A percentile compares a stretch with the other conserved stretches of the same genome.
phyloP scores from a whole-genome alignment of 2,329 filamentous ascomycete species.

The Cytospora paraplurivora region DNA sequence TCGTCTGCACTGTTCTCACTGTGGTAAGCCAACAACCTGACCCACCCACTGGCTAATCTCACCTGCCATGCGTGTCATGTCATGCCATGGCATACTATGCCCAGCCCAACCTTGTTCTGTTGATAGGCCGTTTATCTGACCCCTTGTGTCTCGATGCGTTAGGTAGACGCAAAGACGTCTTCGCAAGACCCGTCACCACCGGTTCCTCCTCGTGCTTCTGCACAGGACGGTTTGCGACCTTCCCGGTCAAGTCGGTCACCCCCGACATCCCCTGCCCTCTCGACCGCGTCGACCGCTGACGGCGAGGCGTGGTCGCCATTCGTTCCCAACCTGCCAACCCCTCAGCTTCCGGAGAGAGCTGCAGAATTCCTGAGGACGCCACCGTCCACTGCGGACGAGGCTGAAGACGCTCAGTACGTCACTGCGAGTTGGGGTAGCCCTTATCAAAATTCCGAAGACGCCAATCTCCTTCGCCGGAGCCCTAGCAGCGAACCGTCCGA shows the following conservation, averaged over 20 bases:
- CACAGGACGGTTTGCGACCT: constrained; percentile 58
- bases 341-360: constrained; percentile 59
- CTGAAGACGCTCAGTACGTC: constrained; percentile 50
- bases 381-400: constrained; percentile 38
- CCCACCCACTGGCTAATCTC: constrained; percentile 10
- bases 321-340: constrained; percentile 60
- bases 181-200: constrained; percentile 50
- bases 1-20: constrained; percentile 66
- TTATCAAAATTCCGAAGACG: constrained; percentile 68
- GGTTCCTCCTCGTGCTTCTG: constrained; percentile 60
- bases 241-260: constrained; percentile 41
- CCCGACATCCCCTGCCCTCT: constrained; percentile 61
- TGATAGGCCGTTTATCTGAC: constrained; percentile 16
- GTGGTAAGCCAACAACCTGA: constrained; percentile 45
- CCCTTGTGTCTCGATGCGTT: constrained; percentile 26
- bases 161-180: constrained; percentile 58
- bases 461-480: constrained; percentile 52
- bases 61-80: not conserved
- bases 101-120: constrained; percentile 2
- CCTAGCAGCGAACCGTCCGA: constrained; percentile 62
- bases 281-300: constrained; percentile 63
- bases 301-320: constrained; percentile 58
- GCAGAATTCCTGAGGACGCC: constrained; percentile 59
- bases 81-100: not conserved
- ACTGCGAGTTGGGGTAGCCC: constrained; percentile 93